Evolutionary conservation across 345 rosid species (phyloP).

Genomic region (Mercurialis annua): DNA sequence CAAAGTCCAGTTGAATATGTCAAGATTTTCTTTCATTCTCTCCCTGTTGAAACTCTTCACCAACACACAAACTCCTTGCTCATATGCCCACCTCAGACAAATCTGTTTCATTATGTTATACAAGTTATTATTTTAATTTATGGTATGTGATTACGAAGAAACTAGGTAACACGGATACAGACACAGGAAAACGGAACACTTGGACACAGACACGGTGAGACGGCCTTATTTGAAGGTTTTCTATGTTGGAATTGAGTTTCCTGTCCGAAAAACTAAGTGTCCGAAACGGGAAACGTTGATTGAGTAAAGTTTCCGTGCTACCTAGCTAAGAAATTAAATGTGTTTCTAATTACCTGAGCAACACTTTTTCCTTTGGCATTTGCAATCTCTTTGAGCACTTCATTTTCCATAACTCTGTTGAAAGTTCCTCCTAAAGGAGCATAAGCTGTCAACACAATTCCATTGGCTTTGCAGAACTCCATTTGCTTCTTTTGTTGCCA

Average conservation of each 20-base stretch:
- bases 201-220: too few species aligned
- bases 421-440: conserved; percentile 63
- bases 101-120: conserved; percentile 9
- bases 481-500: conserved; percentile 74
- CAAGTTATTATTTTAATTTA: too few species aligned
- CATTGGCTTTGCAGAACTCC: conserved; percentile 54
- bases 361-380: conserved; percentile 57
- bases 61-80: conserved; percentile 49
- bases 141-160: too few species aligned
- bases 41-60: conserved; percentile 59
- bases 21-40: conserved; percentile 61
- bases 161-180: too few species aligned
- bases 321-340: too few species aligned
- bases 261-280: too few species aligned
- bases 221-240: too few species aligned
- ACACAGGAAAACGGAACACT: too few species aligned
- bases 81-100: conserved; percentile 60
- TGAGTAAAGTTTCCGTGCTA: too few species aligned
- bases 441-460: conserved; percentile 53
- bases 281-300: too few species aligned
- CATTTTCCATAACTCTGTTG: conserved; percentile 57
- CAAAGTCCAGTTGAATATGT: conserved; percentile 58
- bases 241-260: too few species aligned
- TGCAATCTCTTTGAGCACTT: conserved; percentile 64
- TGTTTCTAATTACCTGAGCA: conserved; percentile 50